A percentile compares a stretch with the other conserved stretches of the same genome.
phyloP scores from a whole-genome alignment of 2,329 filamentous ascomycete genomes.

The Stachybotrys chlorohalonatus region DNA sequence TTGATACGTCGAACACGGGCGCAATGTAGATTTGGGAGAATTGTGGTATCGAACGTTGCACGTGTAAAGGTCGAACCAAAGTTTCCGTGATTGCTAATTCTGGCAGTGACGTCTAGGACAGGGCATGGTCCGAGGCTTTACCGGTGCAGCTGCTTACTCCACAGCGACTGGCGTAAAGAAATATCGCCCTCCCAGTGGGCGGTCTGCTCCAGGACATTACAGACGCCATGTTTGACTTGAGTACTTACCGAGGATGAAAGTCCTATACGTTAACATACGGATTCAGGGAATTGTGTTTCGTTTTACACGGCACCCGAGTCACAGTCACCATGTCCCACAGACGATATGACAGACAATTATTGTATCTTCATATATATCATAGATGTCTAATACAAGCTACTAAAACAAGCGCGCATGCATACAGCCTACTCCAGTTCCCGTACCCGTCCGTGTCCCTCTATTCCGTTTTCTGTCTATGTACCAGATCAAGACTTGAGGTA shows the following conservation, averaged over 20 bases:
- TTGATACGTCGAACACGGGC: neutral
- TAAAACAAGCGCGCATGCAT: neutral
- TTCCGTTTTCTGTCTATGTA: neutral
- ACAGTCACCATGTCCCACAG: too few relatives aligned
- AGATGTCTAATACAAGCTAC: neutral
- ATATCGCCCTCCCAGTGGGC: too few relatives aligned
- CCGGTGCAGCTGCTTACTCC: too few relatives aligned
- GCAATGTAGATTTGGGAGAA: neutral
- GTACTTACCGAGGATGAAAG: too few relatives aligned
- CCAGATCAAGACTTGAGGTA: constrained; percentile 28
- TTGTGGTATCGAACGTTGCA: neutral
- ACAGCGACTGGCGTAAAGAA: too few relatives aligned
- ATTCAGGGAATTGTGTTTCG: too few relatives aligned
- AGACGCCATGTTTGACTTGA: too few relatives aligned
- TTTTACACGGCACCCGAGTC: too few relatives aligned
- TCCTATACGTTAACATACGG: too few relatives aligned
- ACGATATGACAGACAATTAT: too few relatives aligned
- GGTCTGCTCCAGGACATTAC: too few relatives aligned
- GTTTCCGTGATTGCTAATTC: neutral
- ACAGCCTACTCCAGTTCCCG: neutral
- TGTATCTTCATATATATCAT: neutral
- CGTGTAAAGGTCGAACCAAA: neutral
- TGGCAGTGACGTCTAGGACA: neutral
- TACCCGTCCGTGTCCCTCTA: neutral
- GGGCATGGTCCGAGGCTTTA: neutral